Evolutionary conservation across 1,284 basidiomycete species (phyloP), one percentile per base, ranked within the genome.

Genomic region (Porodaedalea pini): DNA sequence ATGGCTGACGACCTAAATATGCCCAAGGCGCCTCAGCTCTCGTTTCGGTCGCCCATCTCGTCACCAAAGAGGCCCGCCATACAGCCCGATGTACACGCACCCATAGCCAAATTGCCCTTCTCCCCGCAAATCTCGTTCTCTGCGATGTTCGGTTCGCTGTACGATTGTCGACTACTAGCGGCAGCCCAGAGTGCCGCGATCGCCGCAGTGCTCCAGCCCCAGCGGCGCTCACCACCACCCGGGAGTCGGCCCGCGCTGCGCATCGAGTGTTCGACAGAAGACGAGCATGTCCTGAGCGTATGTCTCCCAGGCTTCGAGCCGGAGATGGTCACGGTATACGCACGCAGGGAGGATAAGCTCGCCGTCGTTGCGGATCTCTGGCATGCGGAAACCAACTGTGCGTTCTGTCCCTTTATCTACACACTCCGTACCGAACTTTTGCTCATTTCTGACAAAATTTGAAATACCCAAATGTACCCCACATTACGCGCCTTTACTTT

Each of bases 341-440:
- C 57, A 60, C 61, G 55, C 63, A 67, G 60, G 57, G 66, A 66
- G 17, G 61, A 65, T 54, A 63, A 63, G 52, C 57, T 69, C 23
- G 62, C 63, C 2, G 63, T 69, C n/a, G 64, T 67, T 8, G 68
- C 67, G 19, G 67, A 68, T 57, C 53, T 68, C 47, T 69, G 68
- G 68, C 63, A 68, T 47, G 48, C 57, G 11, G 67, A 68, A 56
- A 39, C 60, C 34, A 64, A 69, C 53, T 67, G 68, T 69, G 60
- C 62, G 68, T 65, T 13, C 36, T 51, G 21, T 27, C 48, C 25
- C 56, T 34, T 57, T 34, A 43, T 32, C 21, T 43, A 51, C 32
- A 21, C 21, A 40, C 27, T 36, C 31, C 49, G 19, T 39, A 25
- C 49, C 34, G 49, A n/a, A 36, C 19, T 21, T 40, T 6, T 27